These are phyloP conservation scores for Ramularia collo-cygni DNA, from an alignment of 2,329 filamentous ascomycete species.

Conservation along the genomic window DNA sequence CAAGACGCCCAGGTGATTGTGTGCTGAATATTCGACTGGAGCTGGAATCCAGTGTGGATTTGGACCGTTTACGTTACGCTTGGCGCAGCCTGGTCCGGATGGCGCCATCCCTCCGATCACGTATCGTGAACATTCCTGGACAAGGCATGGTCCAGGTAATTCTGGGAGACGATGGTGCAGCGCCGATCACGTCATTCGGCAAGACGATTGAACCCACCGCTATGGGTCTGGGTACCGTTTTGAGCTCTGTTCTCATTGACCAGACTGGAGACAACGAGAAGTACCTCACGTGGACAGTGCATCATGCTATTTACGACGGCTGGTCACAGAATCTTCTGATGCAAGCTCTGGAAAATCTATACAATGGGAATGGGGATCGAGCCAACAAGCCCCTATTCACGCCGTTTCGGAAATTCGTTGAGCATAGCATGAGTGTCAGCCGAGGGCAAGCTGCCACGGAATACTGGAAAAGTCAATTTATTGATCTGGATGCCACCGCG, in stretches of 20 bases:
- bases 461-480: conserved; percentile 31
- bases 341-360: conserved; percentile 18
- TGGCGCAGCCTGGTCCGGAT: conserved; percentile 30
- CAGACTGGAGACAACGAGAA: too few relatives aligned
- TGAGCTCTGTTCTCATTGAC: too few relatives aligned
- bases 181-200: too few relatives aligned
- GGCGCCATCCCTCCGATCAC: conserved; percentile 33
- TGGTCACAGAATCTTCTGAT: conserved; percentile 33
- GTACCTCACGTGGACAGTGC: conserved; percentile 18
- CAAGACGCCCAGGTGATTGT: background rate
- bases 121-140: conserved; percentile 7
- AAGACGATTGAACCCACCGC: too few relatives aligned
- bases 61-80: conserved; percentile 29
- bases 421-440: conserved; percentile 25
- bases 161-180: too few relatives aligned
- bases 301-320: conserved; percentile 37
- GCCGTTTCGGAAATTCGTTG: conserved; percentile 29
- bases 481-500: conserved; percentile 25
- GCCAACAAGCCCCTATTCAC: background rate
- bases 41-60: conserved; percentile 21
- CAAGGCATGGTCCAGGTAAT: background rate
- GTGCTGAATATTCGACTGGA: background rate
- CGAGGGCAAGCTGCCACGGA: conserved; percentile 22
- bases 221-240: too few relatives aligned
- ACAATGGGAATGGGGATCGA: background rate